Base-by-base conservation (phyloP, 768 basidiomycete species). In the Lentinula boryana region DNA sequence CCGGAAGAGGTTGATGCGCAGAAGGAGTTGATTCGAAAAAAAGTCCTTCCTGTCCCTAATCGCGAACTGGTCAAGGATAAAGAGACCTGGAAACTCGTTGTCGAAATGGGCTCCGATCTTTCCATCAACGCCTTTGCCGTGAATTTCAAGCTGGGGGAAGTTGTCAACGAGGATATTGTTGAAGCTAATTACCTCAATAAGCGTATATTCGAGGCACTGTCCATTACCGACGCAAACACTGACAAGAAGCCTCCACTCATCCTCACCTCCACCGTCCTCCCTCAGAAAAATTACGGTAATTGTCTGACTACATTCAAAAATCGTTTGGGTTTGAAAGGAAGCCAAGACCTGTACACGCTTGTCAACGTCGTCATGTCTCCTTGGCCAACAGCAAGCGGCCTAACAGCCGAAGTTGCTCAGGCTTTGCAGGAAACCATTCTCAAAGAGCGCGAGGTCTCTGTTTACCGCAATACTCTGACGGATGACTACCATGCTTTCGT, bases 351-450 rank as follows among this genome's bases (percentile, higher is more conserved):
- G 0, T 74, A 68, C 49, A 68, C 72, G 8, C 66, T 80, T 23
- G 63, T 67, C 36, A 78, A 75, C 46, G 74, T 77, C 18, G 70
- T 72, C 18, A 78, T 76, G 75, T 76, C 76, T 7, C 78, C 78
- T 2, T 80, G 77, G 65, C 68, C 68, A n/a, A 68, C 67, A 3
- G 62, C 64, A 0, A 66, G 60, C 4, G 67, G 71, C 41, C 74
- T 76, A 49, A 63, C 69, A 1, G 43, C 65, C 15, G 64, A 68
- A 21, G 60, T 81, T 21, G 72, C 70, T 3, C 63, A 75, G 21
- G 65, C 64, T 1, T 76, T 80, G 63, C 63, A 69, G 53, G 46
- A 69, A 18, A 69, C 72, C 3, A 62, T 72, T 1, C 65, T 74
- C 54, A 72, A 76, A 38, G 74, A 76, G 60, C 64, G 73, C 38